Evolutionary conservation across 306 rosid genomes (phyloP).

Genomic region (Cicer bijugum): DNA sequence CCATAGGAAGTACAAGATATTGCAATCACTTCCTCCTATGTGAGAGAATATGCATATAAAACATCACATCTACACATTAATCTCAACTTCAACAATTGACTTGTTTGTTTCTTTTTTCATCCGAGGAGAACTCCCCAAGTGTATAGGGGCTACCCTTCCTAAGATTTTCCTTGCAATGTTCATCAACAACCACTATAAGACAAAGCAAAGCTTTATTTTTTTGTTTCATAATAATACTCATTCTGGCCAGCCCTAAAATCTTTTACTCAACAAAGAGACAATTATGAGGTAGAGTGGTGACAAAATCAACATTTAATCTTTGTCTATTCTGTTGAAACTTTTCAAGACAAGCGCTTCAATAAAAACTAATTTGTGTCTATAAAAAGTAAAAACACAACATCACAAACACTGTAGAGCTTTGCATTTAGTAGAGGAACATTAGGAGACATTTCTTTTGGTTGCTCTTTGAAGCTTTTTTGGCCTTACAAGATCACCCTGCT

Average conservation of each 20-base stretch:
- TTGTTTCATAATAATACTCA: not conserved
- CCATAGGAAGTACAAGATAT: slow-evolving; percentile 12
- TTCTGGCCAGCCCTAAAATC: no score
- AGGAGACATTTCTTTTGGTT: slow-evolving; percentile 34
- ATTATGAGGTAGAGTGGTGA: slow-evolving; percentile 40
- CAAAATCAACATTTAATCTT: slow-evolving; percentile 46
- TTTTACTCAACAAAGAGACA: slow-evolving; percentile 32
- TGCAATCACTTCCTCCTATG: slow-evolving; percentile 38
- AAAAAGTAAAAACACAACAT: slow-evolving; percentile 44
- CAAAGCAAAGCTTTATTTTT: slow-evolving; percentile 26
- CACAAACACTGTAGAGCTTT: slow-evolving; percentile 40
- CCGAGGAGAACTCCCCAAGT: slow-evolving; percentile 44
- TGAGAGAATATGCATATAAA: not conserved
- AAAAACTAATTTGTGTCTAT: slow-evolving; percentile 11
- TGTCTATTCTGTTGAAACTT: slow-evolving; percentile 35
- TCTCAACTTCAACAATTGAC: slow-evolving; percentile 10
- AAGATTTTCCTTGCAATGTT: slow-evolving; percentile 48
- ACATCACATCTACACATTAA: not conserved
- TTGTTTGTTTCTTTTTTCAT: slow-evolving; percentile 31
- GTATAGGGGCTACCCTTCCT: slow-evolving; percentile 42
- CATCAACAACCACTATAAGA: slow-evolving; percentile 36
- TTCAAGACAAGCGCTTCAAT: slow-evolving; percentile 18
- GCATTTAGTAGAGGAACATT: slow-evolving; percentile 22
- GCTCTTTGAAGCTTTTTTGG: slow-evolving; percentile 20
- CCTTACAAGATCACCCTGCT: slow-evolving; percentile 6